Evolutionary conservation across 805 yeast species (phyloP).

Genomic region (Maudiozyma bulderi): DNA sequence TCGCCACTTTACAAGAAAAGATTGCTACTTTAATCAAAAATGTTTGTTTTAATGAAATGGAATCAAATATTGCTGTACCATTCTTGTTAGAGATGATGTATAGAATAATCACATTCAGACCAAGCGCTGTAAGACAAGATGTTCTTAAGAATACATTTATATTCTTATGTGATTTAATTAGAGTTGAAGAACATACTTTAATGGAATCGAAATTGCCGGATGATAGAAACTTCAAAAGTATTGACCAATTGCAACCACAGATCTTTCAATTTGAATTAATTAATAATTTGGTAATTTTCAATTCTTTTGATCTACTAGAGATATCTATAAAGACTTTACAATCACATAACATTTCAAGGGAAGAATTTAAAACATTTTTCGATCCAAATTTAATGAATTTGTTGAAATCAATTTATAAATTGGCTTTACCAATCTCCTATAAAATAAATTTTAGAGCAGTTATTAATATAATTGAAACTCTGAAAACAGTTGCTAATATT

Average conservation of each 20-base stretch:
- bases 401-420: conserved; percentile 28
- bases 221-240: conserved; percentile 7
- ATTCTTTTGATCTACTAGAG: conserved; percentile 50
- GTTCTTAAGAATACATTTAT: conserved; percentile 28
- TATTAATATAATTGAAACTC: conserved; percentile 43
- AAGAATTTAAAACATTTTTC: conserved; percentile 10
- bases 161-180: conserved; percentile 22
- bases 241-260: conserved; percentile 20
- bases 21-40: conserved; percentile 23
- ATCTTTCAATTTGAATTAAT: conserved; percentile 39
- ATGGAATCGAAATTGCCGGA: conserved; percentile 17
- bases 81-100: conserved; percentile 50
- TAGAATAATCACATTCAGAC: conserved; percentile 47
- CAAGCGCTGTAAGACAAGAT: conserved; percentile 43
- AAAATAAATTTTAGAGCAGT: conserved; percentile 46
- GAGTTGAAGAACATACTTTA: conserved; percentile 18
- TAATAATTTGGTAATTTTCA: conserved; percentile 41
- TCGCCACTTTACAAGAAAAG: conserved; percentile 18
- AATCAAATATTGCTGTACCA: conserved; percentile 37
- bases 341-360: conserved; percentile 6
- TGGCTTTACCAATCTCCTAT: conserved; percentile 36
- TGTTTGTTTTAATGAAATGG: conserved; percentile 17
- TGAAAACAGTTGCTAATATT: conserved; percentile 34
- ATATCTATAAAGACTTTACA: conserved; percentile 27
- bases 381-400: conserved; percentile 12